Percentiles rank a stretch among this genome's conserved stretches.
Evolutionary conservation across 176 grass and related monocot species (phyloP).

Genomic region (Rhynchospora breviuscula): DNA sequence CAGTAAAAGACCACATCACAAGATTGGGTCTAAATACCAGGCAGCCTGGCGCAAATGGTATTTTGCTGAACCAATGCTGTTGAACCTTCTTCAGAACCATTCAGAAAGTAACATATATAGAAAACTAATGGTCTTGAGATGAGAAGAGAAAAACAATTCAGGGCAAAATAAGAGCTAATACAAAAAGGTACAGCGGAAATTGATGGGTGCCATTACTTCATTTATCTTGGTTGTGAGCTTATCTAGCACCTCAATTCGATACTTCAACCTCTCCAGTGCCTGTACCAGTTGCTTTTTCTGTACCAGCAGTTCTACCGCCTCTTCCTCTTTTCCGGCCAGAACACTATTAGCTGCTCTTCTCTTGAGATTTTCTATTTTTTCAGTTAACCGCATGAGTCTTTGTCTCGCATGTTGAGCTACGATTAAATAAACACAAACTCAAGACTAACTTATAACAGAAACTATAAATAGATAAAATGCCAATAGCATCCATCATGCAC

Average conservation of each 20-base stretch:
- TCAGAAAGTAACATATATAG: not conserved
- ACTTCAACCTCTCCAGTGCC: slow-evolving; percentile 70
- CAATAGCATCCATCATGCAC: not conserved
- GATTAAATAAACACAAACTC: slow-evolving; percentile 21
- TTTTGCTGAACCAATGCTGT: not conserved
- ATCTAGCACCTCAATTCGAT: slow-evolving; percentile 67
- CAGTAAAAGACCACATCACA: not conserved
- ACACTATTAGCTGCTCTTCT: slow-evolving; percentile 53
- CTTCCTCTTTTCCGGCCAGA: slow-evolving; percentile 53
- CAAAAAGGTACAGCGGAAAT: not conserved
- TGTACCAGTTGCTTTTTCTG: slow-evolving; percentile 91
- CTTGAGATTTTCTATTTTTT: slow-evolving; percentile 83
- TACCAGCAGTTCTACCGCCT: slow-evolving; percentile 74
- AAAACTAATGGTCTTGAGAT: not conserved
- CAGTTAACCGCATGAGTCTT: slow-evolving; percentile 79
- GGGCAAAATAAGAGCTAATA: not conserved
- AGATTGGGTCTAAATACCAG: not conserved
- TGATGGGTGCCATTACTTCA: slow-evolving; percentile 44
- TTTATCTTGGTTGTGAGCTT: slow-evolving; percentile 75
- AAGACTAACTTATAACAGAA: not conserved
- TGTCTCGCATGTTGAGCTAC: slow-evolving; percentile 55
- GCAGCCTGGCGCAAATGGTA: not conserved
- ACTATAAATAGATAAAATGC: not conserved
- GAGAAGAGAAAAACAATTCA: not conserved
- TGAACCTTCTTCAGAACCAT: not conserved